Evolutionary conservation across 371 early-diverging fungal species (phyloP).

Genomic region (Mortierella sp.): DNA sequence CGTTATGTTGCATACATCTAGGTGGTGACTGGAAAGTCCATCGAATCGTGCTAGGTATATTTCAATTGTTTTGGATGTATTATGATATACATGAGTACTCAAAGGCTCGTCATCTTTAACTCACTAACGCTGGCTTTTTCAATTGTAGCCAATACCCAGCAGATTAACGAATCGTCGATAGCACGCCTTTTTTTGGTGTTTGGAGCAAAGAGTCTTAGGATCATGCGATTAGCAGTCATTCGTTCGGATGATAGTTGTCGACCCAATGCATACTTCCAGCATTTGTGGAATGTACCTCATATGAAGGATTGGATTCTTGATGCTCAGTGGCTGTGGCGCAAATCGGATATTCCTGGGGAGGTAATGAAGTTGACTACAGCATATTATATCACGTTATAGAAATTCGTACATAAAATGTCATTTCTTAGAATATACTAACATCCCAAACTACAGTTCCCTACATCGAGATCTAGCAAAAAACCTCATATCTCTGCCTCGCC

Average conservation of each 20-base stretch:
- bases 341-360: conserved; percentile 34
- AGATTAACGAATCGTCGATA: conserved; percentile 7
- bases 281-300: conserved; percentile 43
- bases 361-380: conserved; percentile 9
- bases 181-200: conserved; percentile 48
- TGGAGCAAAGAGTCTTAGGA: conserved; percentile 51
- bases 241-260: not conserved
- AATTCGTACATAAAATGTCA: not conserved
- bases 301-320: conserved; percentile 81
- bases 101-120: not conserved
- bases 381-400: not conserved
- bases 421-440: not conserved
- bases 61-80: too few relatives aligned
- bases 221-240: conserved; percentile 27
- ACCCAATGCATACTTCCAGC: conserved; percentile 19
- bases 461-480: conserved; percentile 24
- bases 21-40: conserved; percentile 67
- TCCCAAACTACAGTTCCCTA: conserved; percentile 12
- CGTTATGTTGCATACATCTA: conserved; percentile 56
- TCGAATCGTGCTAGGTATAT: conserved; percentile 67
- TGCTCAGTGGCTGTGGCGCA: conserved; percentile 69
- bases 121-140: not conserved
- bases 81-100: too few relatives aligned
- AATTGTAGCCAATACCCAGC: conserved; percentile 31
- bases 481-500: conserved; percentile 26